These are phyloP conservation scores for Ceratobasidium sp. DNA, from an alignment of 1,284 basidiomycete genomes.

Conservation along the genomic window DNA sequence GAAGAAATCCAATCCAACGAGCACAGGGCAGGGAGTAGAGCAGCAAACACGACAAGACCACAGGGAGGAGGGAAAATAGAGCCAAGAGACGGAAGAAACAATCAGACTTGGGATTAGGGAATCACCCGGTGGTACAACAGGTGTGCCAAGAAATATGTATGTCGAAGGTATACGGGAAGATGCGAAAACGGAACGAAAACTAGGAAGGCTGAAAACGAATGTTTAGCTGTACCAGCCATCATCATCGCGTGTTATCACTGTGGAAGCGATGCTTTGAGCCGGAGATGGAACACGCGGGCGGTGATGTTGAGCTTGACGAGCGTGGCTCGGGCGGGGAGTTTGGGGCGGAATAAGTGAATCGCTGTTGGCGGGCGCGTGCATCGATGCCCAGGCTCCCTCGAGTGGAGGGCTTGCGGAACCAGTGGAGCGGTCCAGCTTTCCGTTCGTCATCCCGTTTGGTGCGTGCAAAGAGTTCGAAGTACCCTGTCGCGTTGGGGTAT, in stretches of 20 bases:
- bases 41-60: neutral
- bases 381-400: slow-evolving; percentile 44
- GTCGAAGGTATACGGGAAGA: slow-evolving; percentile 4
- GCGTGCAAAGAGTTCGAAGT: slow-evolving; percentile 78
- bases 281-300: slow-evolving; percentile 63
- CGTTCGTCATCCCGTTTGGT: slow-evolving; percentile 52
- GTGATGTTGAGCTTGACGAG: slow-evolving; percentile 43
- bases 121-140: neutral
- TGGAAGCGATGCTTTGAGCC: slow-evolving; percentile 73
- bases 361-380: slow-evolving; percentile 43
- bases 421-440: slow-evolving; percentile 45
- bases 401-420: slow-evolving; percentile 30
- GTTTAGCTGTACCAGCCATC: slow-evolving; percentile 77
- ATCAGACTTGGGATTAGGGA: slow-evolving; percentile 1
- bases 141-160: slow-evolving; percentile 5
- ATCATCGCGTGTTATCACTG: slow-evolving; percentile 67
- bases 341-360: slow-evolving; percentile 49
- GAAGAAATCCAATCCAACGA: slow-evolving; percentile 25
- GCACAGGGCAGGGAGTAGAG: slow-evolving; percentile 1
- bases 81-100: neutral
- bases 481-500: slow-evolving; percentile 54
- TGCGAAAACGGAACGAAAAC: slow-evolving; percentile 20
- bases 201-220: slow-evolving; percentile 29
- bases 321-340: slow-evolving; percentile 49
- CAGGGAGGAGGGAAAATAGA: neutral